Evolutionary conservation across 768 basidiomycete genomes (phyloP), one percentile per base, ranked within the genome.

Genomic region (Russula olivacea): DNA sequence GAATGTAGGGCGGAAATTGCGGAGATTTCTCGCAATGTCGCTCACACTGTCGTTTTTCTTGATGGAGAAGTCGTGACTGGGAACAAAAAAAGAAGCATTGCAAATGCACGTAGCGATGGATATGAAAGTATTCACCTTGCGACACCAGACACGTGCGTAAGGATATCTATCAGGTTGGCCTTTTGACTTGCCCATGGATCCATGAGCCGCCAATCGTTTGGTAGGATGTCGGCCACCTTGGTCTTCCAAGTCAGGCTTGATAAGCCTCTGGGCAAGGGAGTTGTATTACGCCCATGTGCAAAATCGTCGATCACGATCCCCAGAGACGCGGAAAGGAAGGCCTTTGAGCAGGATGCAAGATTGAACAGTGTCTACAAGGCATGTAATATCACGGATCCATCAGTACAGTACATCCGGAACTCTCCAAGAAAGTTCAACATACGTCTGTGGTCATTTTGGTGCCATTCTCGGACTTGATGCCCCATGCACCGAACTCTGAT

Each of bases 251-350:
- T 71, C 14, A 80, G 63, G 56, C 72, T 68, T 1, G 59, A 57
- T 25, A 77, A 21, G 9, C 67, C 66, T 0, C 59, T 21, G 0
- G 78, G 79, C 4, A 79, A 72, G 6, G 70, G 69, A 0, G 77
- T 75, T 7, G 66, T 61, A 47, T 77, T 78, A 36, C 67, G 69
- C 2, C 76, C 72, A 14, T 69, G 59, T 12, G 71, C 71, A 63
- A 75, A 79, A 64, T 78, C 78, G 36, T 77, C 74, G 45, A 79
- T 76, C 25, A 80, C 72, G 14, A 80, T 72, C 4, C 79, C 78
- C 1, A 79, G 53, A 1, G 77, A 72, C 0, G 71, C 73, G 4
- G 72, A 69, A 7, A 78, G 68, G 69, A 80, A 79, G 4, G 76
- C 75, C 53, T 79, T 76, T 12, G 76, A 77, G 23, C 72, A 72